Evolutionary conservation across 306 rosid species (phyloP).

Genomic region (Arachis hypogaea): DNA sequence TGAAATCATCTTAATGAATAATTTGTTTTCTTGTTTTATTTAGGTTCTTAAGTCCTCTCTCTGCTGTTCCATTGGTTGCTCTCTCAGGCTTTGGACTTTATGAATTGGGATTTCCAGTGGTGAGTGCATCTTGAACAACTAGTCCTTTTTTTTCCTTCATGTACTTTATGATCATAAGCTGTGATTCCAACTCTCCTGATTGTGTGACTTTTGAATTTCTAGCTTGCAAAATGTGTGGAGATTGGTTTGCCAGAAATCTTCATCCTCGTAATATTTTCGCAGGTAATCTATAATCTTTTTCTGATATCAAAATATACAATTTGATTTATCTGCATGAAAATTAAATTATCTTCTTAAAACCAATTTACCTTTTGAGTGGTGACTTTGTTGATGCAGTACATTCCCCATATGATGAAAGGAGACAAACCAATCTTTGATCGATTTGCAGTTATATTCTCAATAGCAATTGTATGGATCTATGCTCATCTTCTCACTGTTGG

Average conservation of each 20-base stretch:
- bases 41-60: conserved; percentile 87
- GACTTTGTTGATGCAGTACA: conserved; percentile 36
- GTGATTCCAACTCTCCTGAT: conserved; percentile 3
- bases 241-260: conserved; percentile 92
- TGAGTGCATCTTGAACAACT: conserved; percentile 41
- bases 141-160: neutral
- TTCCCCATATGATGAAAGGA: conserved; percentile 49
- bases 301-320: too few relatives aligned
- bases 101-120: conserved; percentile 94
- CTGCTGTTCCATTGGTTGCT: conserved; percentile 89
- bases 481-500: conserved; percentile 48
- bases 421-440: conserved; percentile 43
- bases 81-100: conserved; percentile 88
- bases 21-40: conserved; percentile 32
- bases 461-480: conserved; percentile 47
- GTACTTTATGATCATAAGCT: conserved; percentile 25
- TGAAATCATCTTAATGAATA: conserved; percentile 15
- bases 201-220: conserved; percentile 8
- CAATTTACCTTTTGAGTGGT: neutral
- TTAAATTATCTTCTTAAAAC: too few relatives aligned
- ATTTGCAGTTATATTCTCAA: conserved; percentile 45
- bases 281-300: conserved; percentile 27
- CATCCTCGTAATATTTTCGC: conserved; percentile 59
- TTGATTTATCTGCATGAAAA: too few relatives aligned
- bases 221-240: conserved; percentile 70